These are phyloP conservation scores for Phytophthora idaei DNA, from an alignment of 352 stramenopile genomes.

Conservation along the genomic window DNA sequence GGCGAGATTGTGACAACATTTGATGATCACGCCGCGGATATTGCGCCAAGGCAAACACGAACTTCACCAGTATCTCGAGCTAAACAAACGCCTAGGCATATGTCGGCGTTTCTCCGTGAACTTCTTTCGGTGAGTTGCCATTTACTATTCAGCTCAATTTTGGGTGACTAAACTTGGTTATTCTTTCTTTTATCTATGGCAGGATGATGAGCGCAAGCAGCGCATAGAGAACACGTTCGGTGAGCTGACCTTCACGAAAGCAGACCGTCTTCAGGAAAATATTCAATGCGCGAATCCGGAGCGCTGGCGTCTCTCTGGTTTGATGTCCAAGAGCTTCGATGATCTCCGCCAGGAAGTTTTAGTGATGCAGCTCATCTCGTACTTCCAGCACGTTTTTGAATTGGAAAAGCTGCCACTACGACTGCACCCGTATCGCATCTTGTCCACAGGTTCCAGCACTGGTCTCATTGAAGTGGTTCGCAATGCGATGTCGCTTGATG, in stretches of 20 bases:
- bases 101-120: constrained; percentile 34
- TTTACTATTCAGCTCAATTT: neutral
- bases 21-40: constrained; percentile 30
- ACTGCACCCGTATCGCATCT: constrained; percentile 95
- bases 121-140: constrained; percentile 29
- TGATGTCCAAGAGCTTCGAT: constrained; percentile 98
- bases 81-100: constrained; percentile 12
- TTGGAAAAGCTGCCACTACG: constrained; percentile 91
- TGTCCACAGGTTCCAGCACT: constrained; percentile 94
- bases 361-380: constrained; percentile 97
- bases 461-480: constrained; percentile 96
- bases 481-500: constrained; percentile 97
- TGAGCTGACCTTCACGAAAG: constrained; percentile 60
- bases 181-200: neutral
- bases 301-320: constrained; percentile 59
- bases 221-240: constrained; percentile 73
- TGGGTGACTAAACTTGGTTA: neutral
- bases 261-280: constrained; percentile 44
- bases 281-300: constrained; percentile 15
- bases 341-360: constrained; percentile 98
- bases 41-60: constrained; percentile 18
- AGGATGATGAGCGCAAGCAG: constrained; percentile 49
- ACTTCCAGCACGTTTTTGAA: constrained; percentile 95
- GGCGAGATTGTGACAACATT: constrained; percentile 20
- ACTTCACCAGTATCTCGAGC: constrained; percentile 1